phyloP scores from a whole-genome alignment of 192 early-diverging fungal genomes.

The Podila epicladia region DNA sequence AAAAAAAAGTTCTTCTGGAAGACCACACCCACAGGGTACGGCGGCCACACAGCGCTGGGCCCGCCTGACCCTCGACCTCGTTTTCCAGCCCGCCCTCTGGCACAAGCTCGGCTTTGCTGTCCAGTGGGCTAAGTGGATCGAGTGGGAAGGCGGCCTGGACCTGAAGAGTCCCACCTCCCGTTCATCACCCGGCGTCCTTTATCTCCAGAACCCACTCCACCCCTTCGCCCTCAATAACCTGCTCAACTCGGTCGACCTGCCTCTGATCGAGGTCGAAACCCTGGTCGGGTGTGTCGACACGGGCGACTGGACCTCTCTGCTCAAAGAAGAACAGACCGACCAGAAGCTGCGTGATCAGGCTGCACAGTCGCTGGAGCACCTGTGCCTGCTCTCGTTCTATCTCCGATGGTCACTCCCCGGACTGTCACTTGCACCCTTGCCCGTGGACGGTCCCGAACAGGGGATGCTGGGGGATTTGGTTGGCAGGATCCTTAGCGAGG shows the following conservation, averaged over 20 bases:
- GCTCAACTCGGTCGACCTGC: slow-evolving; percentile 23
- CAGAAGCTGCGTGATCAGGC: slow-evolving; percentile 15
- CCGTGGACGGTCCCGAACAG: slow-evolving; percentile 6
- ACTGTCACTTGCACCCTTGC: neutral
- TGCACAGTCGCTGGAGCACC: slow-evolving; percentile 21
- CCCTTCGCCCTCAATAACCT: slow-evolving; percentile 22
- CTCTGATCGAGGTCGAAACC: slow-evolving; percentile 31
- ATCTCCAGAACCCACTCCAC: slow-evolving; percentile 43
- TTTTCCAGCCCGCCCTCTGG: slow-evolving; percentile 34
- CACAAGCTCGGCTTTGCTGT: slow-evolving; percentile 30
- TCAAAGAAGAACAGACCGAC: slow-evolving; percentile 15
- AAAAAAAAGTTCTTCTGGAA: slow-evolving; percentile 15
- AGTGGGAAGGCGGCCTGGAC: slow-evolving; percentile 42
- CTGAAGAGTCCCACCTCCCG: slow-evolving; percentile 17
- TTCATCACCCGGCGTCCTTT: slow-evolving; percentile 30
- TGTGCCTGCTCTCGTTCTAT: slow-evolving; percentile 41
- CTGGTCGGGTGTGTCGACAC: slow-evolving; percentile 41
- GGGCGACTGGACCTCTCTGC: slow-evolving; percentile 35
- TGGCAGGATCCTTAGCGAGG: slow-evolving; percentile 21
- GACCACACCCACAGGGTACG: slow-evolving; percentile 17
- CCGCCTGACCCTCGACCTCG: slow-evolving; percentile 13
- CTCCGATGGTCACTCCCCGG: slow-evolving; percentile 20
- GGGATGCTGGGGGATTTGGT: slow-evolving; percentile 19
- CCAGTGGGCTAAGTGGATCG: slow-evolving; percentile 47
- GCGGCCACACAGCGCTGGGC: slow-evolving; percentile 15